phyloP scores from a whole-genome alignment of 768 basidiomycete genomes.

The Leccinum aurantiacum region DNA sequence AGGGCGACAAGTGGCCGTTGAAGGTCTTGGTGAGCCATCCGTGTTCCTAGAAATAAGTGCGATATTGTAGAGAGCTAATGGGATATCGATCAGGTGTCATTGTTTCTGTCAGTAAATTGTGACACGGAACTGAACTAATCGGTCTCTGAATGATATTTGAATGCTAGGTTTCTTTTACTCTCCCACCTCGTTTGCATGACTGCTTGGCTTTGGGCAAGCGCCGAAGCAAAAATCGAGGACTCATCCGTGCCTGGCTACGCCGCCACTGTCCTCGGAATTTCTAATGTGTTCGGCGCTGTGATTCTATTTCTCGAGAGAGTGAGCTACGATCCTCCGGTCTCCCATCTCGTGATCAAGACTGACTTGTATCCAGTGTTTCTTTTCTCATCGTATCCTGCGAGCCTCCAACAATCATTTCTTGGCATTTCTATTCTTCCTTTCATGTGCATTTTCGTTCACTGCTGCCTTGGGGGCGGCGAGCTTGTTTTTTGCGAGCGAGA shows the following conservation, averaged over 20 bases:
- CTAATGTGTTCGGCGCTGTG: slow-evolving; percentile 13
- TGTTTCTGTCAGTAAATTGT: slow-evolving; percentile 20
- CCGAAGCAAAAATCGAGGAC: neutral
- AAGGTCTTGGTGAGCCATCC: slow-evolving; percentile 20
- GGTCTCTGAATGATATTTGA: slow-evolving; percentile 8
- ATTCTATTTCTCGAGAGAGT: slow-evolving; percentile 20
- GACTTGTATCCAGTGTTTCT: slow-evolving; percentile 17
- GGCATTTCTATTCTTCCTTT: slow-evolving; percentile 11
- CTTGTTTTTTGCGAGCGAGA: slow-evolving; percentile 15
- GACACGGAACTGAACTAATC: neutral
- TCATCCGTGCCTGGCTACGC: slow-evolving; percentile 12
- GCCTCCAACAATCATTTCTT: slow-evolving; percentile 17
- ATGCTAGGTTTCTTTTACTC: slow-evolving; percentile 16
- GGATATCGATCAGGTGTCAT: slow-evolving; percentile 10
- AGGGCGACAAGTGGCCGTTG: slow-evolving; percentile 12
- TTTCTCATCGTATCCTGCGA: slow-evolving; percentile 18
- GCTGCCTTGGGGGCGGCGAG: slow-evolving; percentile 21
- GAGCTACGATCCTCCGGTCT: neutral
- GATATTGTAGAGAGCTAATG: slow-evolving; percentile 1
- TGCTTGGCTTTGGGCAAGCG: slow-evolving; percentile 23
- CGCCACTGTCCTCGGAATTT: slow-evolving; percentile 19
- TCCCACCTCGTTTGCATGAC: slow-evolving; percentile 18
- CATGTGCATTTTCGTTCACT: slow-evolving; percentile 23
- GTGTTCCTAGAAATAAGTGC: neutral
- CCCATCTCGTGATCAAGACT: neutral